A percentile compares a stretch with the other conserved stretches of the same genome.
Conservation (phyloP, 192 early-diverging fungal genomes). For the Diversispora eburnea region DNA sequence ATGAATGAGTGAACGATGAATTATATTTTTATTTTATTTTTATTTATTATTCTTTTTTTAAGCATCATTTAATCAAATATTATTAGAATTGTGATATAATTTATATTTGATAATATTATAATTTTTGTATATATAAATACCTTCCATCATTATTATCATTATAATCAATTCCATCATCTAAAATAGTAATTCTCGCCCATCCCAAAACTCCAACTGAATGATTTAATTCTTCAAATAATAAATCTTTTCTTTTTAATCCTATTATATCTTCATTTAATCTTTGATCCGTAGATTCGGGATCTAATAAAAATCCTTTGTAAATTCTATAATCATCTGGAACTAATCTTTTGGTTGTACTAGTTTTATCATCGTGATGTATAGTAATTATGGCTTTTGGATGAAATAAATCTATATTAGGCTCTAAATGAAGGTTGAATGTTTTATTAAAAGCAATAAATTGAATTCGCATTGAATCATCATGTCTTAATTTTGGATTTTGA, state of each 20-base stretch:
- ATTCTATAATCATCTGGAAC: slow-evolving; percentile 48
- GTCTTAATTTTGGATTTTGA: background rate
- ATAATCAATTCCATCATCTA: slow-evolving; percentile 31
- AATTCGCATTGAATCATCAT: slow-evolving; percentile 54
- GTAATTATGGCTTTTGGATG: slow-evolving; percentile 53
- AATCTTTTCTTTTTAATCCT: slow-evolving; percentile 27
- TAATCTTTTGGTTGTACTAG: slow-evolving; percentile 27
- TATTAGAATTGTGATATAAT: no score
- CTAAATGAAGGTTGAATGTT: slow-evolving; percentile 61
- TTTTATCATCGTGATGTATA: slow-evolving; percentile 15
- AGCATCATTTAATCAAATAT: no score
- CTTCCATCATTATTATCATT: background rate
- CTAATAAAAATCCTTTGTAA: slow-evolving; percentile 51
- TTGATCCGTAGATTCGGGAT: slow-evolving; percentile 31
- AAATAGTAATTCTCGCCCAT: slow-evolving; percentile 52
- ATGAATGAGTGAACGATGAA: background rate
- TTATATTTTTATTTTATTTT: no score
- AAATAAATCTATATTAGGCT: slow-evolving; percentile 66
- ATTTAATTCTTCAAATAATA: slow-evolving; percentile 36
- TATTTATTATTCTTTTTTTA: no score
- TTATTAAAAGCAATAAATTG: slow-evolving; percentile 59
- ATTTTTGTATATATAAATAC: background rate
- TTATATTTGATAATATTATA: no score
- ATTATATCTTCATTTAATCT: slow-evolving; percentile 31
- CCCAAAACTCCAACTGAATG: slow-evolving; percentile 47